phyloP scores from a whole-genome alignment of 352 stramenopile genomes.

The Phytophthora boehmeriae region DNA sequence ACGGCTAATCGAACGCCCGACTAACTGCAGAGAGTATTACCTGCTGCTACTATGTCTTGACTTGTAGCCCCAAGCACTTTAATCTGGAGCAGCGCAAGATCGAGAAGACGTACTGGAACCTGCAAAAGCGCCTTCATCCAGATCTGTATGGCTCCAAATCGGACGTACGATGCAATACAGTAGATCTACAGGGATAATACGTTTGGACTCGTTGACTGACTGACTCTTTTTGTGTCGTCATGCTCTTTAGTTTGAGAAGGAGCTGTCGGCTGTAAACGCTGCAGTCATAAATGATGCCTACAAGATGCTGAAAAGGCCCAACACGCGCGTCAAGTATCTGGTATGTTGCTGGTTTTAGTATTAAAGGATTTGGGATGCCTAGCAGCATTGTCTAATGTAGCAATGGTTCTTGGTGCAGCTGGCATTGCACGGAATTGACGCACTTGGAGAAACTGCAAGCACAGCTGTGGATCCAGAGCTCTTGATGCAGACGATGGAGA shows the following conservation, averaged over 20 bases:
- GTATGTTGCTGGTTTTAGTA: slow-evolving; percentile 33
- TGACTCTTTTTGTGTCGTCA: neutral
- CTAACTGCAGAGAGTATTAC: slow-evolving; percentile 12
- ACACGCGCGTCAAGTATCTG: slow-evolving; percentile 85
- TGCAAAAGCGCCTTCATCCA: slow-evolving; percentile 86
- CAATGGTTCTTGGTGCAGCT: slow-evolving; percentile 42
- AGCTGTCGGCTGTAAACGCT: slow-evolving; percentile 79
- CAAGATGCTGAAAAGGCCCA: slow-evolving; percentile 89
- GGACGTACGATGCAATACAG: slow-evolving; percentile 44
- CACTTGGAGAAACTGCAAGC: slow-evolving; percentile 73
- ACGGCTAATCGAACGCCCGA: slow-evolving; percentile 1
- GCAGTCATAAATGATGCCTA: slow-evolving; percentile 87
- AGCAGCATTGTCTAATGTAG: slow-evolving; percentile 5
- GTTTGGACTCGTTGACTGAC: neutral
- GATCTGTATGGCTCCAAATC: slow-evolving; percentile 89
- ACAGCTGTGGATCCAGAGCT: slow-evolving; percentile 76
- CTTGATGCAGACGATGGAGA: slow-evolving; percentile 88
- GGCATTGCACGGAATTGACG: slow-evolving; percentile 81
- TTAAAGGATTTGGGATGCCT: neutral
- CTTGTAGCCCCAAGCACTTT: slow-evolving; percentile 75
- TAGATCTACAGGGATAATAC: neutral
- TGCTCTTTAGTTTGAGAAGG: slow-evolving; percentile 70
- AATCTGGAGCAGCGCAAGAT: slow-evolving; percentile 80
- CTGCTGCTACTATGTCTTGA: slow-evolving; percentile 4
- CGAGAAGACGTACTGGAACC: slow-evolving; percentile 87